Percentiles rank a stretch among this genome's conserved stretches.
These are phyloP conservation scores for Rhizophora apiculata DNA, from an alignment of 345 rosid species.

Conservation along the genomic window DNA sequence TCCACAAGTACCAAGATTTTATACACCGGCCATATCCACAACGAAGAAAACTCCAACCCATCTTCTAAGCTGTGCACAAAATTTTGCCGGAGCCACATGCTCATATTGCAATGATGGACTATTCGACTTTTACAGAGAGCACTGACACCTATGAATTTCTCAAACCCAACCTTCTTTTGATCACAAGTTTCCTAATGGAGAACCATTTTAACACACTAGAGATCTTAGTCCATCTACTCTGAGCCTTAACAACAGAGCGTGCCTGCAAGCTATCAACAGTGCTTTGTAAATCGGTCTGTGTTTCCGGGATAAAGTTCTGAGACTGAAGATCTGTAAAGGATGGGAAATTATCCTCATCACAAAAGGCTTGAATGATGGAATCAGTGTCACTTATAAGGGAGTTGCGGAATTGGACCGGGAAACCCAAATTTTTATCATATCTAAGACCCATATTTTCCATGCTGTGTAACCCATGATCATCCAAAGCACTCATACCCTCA, in stretches of 20 bases:
- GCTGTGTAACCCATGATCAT: constrained; percentile 49
- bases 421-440: constrained; percentile 47
- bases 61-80: constrained; percentile 20
- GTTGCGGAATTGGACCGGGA: constrained; percentile 41
- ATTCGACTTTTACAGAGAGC: constrained; percentile 3
- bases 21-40: neutral
- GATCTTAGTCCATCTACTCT: constrained; percentile 84
- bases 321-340: constrained; percentile 45
- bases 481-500: constrained; percentile 50
- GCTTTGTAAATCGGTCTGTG: constrained; percentile 59
- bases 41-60: neutral
- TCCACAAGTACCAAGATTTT: constrained; percentile 11
- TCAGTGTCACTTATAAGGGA: constrained; percentile 53
- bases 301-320: constrained; percentile 42
- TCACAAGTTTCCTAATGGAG: constrained; percentile 50
- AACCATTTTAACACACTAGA: constrained; percentile 81
- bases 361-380: constrained; percentile 51
- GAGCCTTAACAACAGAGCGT: constrained; percentile 52
- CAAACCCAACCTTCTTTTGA: constrained; percentile 30
- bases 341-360: constrained; percentile 64
- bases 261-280: constrained; percentile 52
- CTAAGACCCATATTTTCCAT: constrained; percentile 55
- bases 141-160: constrained; percentile 35
- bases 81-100: constrained; percentile 17
- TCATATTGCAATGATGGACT: neutral